Evolutionary conservation across 2,329 filamentous ascomycete genomes (phyloP), one percentile per base, ranked within the genome.

Genomic region (Grosmannia clavigera): DNA sequence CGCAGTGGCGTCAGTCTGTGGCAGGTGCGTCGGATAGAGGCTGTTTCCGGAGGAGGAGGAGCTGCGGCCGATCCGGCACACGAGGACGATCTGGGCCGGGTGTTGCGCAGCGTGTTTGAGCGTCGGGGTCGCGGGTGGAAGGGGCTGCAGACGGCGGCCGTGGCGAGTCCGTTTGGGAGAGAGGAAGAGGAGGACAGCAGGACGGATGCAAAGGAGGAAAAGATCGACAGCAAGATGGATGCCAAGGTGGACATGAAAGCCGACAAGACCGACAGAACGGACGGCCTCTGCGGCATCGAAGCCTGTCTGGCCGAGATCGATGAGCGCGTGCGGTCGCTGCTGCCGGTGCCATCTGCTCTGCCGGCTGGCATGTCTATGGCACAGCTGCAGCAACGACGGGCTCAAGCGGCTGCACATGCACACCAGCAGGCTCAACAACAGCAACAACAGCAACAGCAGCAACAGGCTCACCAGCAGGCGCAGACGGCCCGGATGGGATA

Each of bases 1-100:
- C 76, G 80, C 19, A 74, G 74, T 46, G 78, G 77, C 29, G 72
- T 75, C 53, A 67, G 74, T 3, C 77, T 75, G 72, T 85, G 81
- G 81, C 75, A 78, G 60, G 68, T 83, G 3, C 72, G 70, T 63
- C 75, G 76, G 4, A 63, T 67, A 11, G 69, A 72, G 58, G 22
- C 63, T 0, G 67, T 67, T 11, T 67, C 66, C 48, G 67, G 69
- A 33, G 55, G 50, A n/a, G 57, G 43, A 40, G 51, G 57, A 29
- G 52, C n/a, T 33, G 25, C 0, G 66, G 67, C 12, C 67, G 67
- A 50, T 67, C 69, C 38, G 55, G 54, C 35, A 38, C 27, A 35
- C 33, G 31, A 69, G 27, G 66, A 70, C 64, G 67, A 72, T 58
- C 68, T 81, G 48, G 70, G 73, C 60, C 65, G 65, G 53, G 69